phyloP scores from a whole-genome alignment of 306 rosid genomes.

The Quercus variabilis region DNA sequence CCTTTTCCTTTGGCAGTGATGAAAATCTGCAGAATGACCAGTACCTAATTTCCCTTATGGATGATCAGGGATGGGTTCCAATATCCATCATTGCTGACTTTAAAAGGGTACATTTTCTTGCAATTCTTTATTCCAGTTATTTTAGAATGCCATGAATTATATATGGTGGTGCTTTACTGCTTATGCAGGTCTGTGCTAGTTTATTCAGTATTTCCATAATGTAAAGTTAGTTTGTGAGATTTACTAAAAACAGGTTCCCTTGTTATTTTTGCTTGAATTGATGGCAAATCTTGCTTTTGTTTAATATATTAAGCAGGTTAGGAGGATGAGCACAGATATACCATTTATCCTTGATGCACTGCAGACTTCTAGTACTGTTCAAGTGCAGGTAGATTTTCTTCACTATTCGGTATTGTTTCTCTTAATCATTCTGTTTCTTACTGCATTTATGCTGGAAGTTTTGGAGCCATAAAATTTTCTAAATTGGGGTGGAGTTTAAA shows the following conservation, averaged over 20 bases:
- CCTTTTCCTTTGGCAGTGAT: constrained; percentile 71
- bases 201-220: constrained; percentile 6
- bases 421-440: not conserved
- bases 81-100: constrained; percentile 68
- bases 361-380: constrained; percentile 64
- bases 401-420: not conserved
- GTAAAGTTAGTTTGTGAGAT: constrained; percentile 14
- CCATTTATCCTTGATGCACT: constrained; percentile 76
- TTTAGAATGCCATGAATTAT: not conserved
- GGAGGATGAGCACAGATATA: constrained; percentile 73
- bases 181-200: constrained; percentile 3
- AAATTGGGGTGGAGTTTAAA: not conserved
- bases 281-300: not conserved
- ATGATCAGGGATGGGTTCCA: constrained; percentile 92
- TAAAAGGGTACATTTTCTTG: constrained; percentile 66
- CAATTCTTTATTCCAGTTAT: constrained; percentile 14
- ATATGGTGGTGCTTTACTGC: not conserved
- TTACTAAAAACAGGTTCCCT: not conserved
- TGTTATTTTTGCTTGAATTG: not conserved
- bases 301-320: constrained; percentile 44
- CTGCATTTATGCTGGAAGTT: not conserved
- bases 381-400: constrained; percentile 70
- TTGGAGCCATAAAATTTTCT: not conserved
- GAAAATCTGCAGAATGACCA: constrained; percentile 81
- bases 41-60: constrained; percentile 81